Evolutionary conservation across 768 basidiomycete species (phyloP).

Genomic region (Russula lepida): DNA sequence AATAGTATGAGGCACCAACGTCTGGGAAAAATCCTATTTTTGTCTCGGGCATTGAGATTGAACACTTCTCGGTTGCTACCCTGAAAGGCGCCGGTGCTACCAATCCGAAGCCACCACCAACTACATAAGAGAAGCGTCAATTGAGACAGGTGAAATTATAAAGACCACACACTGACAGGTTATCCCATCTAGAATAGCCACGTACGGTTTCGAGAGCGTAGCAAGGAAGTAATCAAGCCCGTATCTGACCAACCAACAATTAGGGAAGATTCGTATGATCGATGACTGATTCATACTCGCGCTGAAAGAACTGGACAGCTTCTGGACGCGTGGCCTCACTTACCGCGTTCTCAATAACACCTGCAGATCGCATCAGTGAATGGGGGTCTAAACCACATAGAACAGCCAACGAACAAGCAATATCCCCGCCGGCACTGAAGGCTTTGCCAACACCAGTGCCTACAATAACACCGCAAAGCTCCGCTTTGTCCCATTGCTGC

Average conservation of each 20-base stretch:
- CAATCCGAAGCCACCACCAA: conserved; percentile 95
- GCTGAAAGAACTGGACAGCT: conserved; percentile 84
- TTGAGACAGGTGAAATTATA: conserved; percentile 3
- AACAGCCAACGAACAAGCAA: conserved; percentile 52
- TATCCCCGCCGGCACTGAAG: conserved; percentile 95
- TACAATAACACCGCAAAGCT: conserved; percentile 63
- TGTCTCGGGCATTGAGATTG: conserved; percentile 95
- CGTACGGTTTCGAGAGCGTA: conserved; percentile 75
- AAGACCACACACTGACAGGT: conserved; percentile 56
- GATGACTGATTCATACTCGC: conserved; percentile 49
- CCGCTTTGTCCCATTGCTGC: conserved; percentile 69
- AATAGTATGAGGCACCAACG: conserved; percentile 85
- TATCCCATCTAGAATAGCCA: conserved; percentile 82
- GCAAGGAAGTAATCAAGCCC: conserved; percentile 71
- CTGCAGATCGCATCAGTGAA: conserved; percentile 30
- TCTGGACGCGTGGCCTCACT: conserved; percentile 43
- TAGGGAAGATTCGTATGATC: not conserved
- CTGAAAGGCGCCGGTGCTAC: conserved; percentile 78
- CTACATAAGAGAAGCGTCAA: conserved; percentile 32
- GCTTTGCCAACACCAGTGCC: conserved; percentile 64
- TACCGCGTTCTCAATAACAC: conserved; percentile 45
- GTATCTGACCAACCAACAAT: conserved; percentile 42
- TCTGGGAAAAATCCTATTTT: conserved; percentile 88
- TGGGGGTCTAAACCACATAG: not conserved
- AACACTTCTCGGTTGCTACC: conserved; percentile 86